Evolutionary conservation across 73 alveolate species (phyloP).

Genomic region (Paramecium primaurelia): DNA sequence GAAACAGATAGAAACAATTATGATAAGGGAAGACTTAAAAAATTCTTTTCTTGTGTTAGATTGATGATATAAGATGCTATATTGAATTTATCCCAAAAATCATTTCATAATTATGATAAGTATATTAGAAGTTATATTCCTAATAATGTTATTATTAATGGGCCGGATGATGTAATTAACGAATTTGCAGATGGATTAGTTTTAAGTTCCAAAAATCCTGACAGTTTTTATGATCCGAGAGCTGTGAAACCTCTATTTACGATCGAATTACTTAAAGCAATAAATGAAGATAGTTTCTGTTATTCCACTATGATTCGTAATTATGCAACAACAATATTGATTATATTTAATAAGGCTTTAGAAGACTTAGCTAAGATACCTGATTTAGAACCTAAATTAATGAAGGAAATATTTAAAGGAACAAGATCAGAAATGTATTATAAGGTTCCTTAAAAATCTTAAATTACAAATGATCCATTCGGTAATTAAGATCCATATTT

Average conservation of each 20-base stretch:
- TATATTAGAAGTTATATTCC: constrained; percentile 89
- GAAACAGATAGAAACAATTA: constrained; percentile 96
- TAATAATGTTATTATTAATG: constrained; percentile 71
- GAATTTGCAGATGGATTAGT: constrained; percentile 70
- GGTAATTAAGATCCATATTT: constrained; percentile 76
- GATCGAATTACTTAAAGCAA: constrained; percentile 73
- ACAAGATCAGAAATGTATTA: constrained; percentile 88
- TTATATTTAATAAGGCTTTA: constrained; percentile 92
- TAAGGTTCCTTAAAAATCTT: constrained; percentile 93
- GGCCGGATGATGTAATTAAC: constrained; percentile 84
- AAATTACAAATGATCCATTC: constrained; percentile 84
- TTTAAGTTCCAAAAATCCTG: constrained; percentile 72
- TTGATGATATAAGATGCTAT: constrained; percentile 95
- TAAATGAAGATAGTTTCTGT: constrained; percentile 48
- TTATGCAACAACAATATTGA: constrained; percentile 81
- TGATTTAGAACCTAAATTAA: constrained; percentile 91
- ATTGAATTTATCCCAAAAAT: constrained; percentile 77
- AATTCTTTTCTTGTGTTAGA: constrained; percentile 92
- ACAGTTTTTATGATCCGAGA: constrained; percentile 62
- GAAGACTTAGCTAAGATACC: constrained; percentile 91
- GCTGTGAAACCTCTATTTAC: constrained; percentile 82
- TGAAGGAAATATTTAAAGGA: constrained; percentile 89
- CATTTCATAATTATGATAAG: constrained; percentile 85
- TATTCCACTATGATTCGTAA: constrained; percentile 92
- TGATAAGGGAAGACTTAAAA: constrained; percentile 95